These are phyloP conservation scores for Apostasia shenzhenica DNA, from an alignment of 106 monocot species.

Conservation along the genomic window DNA sequence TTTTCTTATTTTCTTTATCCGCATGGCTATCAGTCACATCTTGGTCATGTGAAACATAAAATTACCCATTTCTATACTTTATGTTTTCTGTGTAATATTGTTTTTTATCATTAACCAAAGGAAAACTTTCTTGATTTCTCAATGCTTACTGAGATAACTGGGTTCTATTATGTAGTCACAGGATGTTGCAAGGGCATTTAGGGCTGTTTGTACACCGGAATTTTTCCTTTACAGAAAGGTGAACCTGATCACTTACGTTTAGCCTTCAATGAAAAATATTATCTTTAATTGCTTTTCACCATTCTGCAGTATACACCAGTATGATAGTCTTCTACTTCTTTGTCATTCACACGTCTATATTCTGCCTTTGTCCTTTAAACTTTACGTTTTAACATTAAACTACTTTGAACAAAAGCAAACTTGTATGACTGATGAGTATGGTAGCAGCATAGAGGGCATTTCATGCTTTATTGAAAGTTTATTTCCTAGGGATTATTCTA, in stretches of 20 bases:
- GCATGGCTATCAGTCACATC: too few relatives aligned
- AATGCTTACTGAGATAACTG: background rate
- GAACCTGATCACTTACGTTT: background rate
- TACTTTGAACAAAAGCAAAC: background rate
- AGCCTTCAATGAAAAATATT: background rate
- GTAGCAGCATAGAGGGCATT: too few relatives aligned
- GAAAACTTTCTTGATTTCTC: background rate
- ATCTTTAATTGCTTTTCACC: background rate
- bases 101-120: background rate
- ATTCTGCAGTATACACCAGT: background rate
- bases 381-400: too few relatives aligned
- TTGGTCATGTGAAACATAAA: too few relatives aligned
- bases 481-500: too few relatives aligned
- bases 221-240: constrained; percentile 99
- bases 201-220: constrained; percentile 96
- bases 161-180: constrained; percentile 50
- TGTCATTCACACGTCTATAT: background rate
- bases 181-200: constrained; percentile 86
- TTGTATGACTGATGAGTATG: background rate
- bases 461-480: too few relatives aligned
- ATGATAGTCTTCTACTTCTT: background rate
- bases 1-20: too few relatives aligned
- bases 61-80: too few relatives aligned
- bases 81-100: background rate
- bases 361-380: too few relatives aligned